A percentile compares a stretch with the other conserved stretches of the same genome.
Evolutionary conservation across 306 rosid genomes (phyloP).

Genomic region (Cucumis melo): DNA sequence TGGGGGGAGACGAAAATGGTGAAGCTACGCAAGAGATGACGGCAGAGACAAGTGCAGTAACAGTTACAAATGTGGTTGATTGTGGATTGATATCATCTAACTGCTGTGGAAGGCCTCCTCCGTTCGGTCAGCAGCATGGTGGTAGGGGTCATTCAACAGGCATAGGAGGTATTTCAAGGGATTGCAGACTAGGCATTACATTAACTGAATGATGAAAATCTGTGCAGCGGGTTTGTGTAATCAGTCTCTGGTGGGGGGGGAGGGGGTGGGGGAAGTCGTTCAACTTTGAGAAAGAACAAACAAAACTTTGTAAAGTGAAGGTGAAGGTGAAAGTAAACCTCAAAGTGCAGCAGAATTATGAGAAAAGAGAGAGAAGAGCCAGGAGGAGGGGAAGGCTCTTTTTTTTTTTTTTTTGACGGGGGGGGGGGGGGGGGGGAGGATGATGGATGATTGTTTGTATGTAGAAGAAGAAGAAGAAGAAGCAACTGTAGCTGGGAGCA

Average conservation of each 20-base stretch:
- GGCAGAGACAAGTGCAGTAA: not conserved
- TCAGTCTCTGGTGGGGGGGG: constrained; percentile 12
- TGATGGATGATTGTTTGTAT: not conserved
- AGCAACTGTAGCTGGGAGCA: not conserved
- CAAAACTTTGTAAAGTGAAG: constrained; percentile 13
- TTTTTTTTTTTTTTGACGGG: too few species aligned
- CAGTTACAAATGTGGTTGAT: constrained; percentile 22
- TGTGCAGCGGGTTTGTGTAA: not conserved
- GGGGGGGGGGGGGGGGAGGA: not conserved
- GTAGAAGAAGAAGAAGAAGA: not conserved
- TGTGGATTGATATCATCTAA: constrained; percentile 26
- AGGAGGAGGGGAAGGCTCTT: not conserved
- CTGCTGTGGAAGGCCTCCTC: constrained; percentile 25
- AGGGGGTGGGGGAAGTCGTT: constrained; percentile 16
- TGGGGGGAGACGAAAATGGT: constrained; percentile 23
- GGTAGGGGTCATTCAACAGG: constrained; percentile 17
- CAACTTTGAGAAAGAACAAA: constrained; percentile 19
- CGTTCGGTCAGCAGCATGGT: constrained; percentile 23
- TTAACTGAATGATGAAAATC: constrained; percentile 20
- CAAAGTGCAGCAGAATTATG: too few species aligned
- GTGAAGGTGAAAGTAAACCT: too few species aligned
- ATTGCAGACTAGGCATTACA: constrained; percentile 24
- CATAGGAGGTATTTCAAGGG: constrained; percentile 24
- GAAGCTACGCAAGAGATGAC: constrained; percentile 10
- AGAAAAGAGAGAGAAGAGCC: not conserved